These are phyloP conservation scores for Pochonia chlamydosporia DNA, from an alignment of 2,329 filamentous ascomycete species.

Conservation along the genomic window DNA sequence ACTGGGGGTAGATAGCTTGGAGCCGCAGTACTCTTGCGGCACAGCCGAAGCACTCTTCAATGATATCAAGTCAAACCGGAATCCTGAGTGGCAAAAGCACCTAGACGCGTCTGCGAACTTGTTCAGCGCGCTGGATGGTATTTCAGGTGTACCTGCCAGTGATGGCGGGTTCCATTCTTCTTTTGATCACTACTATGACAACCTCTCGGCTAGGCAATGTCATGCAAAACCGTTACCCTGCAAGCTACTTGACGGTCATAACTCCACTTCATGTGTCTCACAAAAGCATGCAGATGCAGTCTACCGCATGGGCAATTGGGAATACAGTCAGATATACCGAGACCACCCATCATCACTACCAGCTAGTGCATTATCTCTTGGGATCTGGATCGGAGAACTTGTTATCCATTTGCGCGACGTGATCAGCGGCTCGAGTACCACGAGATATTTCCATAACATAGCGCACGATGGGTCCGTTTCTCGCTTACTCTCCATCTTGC, in stretches of 20 bases:
- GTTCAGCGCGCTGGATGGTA: conserved; percentile 55
- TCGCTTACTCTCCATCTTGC: conserved; percentile 61
- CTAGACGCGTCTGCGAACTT: conserved; percentile 50
- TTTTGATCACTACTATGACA: conserved; percentile 82
- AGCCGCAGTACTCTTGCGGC: conserved; percentile 65
- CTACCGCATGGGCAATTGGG: conserved; percentile 72
- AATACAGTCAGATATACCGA: conserved; percentile 75
- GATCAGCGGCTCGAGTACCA: conserved; percentile 31
- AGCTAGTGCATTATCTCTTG: conserved; percentile 56
- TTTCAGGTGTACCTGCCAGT: conserved; percentile 57
- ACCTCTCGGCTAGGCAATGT: conserved; percentile 72
- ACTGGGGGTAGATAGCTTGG: conserved; percentile 61
- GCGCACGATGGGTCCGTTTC: conserved; percentile 74
- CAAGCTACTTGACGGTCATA: conserved; percentile 39
- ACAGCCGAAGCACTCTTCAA: conserved; percentile 38
- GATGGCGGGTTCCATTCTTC: conserved; percentile 61
- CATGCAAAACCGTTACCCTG: conserved; percentile 70
- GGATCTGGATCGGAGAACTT: conserved; percentile 71
- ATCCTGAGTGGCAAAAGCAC: conserved; percentile 57
- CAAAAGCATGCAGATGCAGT: conserved; percentile 60
- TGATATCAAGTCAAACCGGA: conserved; percentile 36
- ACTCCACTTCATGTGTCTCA: conserved; percentile 53
- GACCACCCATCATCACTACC: conserved; percentile 56
- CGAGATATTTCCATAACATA: conserved; percentile 66
- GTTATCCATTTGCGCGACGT: conserved; percentile 56